phyloP scores from a whole-genome alignment of 768 basidiomycete species.

The Candolleomyces eurysporus region DNA sequence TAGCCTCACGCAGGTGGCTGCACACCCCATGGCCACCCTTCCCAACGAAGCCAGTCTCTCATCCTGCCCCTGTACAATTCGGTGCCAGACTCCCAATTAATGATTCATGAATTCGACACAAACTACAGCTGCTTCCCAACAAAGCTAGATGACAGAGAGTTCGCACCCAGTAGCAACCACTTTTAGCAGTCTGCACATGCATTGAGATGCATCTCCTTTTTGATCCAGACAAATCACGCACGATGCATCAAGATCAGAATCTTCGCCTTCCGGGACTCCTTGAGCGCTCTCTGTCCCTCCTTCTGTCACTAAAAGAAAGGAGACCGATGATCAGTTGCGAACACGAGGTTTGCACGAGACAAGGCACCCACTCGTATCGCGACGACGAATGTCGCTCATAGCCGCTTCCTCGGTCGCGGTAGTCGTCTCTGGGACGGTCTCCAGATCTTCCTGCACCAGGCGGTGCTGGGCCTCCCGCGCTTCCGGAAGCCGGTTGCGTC shows the following conservation, averaged over 20 bases:
- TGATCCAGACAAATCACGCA: constrained; percentile 4
- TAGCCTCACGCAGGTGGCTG: no score
- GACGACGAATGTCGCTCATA: constrained; percentile 64
- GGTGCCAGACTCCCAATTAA: no score
- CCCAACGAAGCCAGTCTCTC: background rate
- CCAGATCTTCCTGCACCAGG: constrained; percentile 43
- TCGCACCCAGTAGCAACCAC: constrained; percentile 2
- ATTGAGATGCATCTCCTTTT: background rate
- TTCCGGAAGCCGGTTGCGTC: constrained; percentile 42
- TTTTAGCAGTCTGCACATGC: constrained; percentile 6
- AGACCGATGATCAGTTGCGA: constrained; percentile 26
- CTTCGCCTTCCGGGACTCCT: constrained; percentile 67
- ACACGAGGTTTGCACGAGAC: constrained; percentile 22
- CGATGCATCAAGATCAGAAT: constrained; percentile 36
- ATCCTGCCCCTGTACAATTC: background rate
- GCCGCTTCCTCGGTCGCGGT: constrained; percentile 51
- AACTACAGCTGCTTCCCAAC: constrained; percentile 2
- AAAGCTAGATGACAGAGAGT: constrained; percentile 6
- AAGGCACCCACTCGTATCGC: constrained; percentile 66
- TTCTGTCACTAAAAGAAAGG: constrained; percentile 48
- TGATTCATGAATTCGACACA: background rate
- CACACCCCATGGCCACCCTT: no score
- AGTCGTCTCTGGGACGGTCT: constrained; percentile 30
- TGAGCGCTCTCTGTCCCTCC: constrained; percentile 71
- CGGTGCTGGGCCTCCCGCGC: constrained; percentile 32